Conservation (phyloP, 1,284 basidiomycete genomes). For the Cutaneotrichosporon curvatum region DNA sequence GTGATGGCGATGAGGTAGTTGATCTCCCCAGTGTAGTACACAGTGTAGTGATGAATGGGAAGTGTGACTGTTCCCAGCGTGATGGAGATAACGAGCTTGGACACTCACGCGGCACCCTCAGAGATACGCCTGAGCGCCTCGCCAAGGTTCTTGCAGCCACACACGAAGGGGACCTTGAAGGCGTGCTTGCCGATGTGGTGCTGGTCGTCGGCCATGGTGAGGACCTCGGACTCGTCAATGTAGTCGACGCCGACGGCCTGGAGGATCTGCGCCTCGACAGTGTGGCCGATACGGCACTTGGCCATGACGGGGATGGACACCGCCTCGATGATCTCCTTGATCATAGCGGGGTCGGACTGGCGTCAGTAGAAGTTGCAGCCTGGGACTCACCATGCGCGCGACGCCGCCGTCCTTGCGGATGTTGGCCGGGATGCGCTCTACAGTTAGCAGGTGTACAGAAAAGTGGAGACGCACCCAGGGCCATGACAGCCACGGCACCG, state of each 20-base stretch:
- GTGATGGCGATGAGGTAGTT: no score
- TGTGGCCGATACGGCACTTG: slow-evolving; percentile 80
- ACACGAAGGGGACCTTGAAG: slow-evolving; percentile 69
- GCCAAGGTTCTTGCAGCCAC: slow-evolving; percentile 55
- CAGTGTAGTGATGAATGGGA: no score
- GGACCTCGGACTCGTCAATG: slow-evolving; percentile 94
- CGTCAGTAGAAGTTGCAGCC: slow-evolving; percentile 5
- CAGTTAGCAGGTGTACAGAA: neutral
- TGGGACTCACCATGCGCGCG: slow-evolving; percentile 70
- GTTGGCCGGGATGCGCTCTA: slow-evolving; percentile 89
- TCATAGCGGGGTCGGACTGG: slow-evolving; percentile 90
- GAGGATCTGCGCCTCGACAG: slow-evolving; percentile 93
- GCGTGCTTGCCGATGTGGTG: slow-evolving; percentile 73
- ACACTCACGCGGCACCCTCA: slow-evolving; percentile 81
- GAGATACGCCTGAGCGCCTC: slow-evolving; percentile 94
- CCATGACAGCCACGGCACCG: slow-evolving; percentile 97
- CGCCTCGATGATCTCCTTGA: slow-evolving; percentile 87
- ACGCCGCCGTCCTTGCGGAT: slow-evolving; percentile 86
- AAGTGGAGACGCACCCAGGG: slow-evolving; percentile 53
- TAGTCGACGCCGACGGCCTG: slow-evolving; percentile 95
- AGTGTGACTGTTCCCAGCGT: no score
- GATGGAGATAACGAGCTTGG: no score
- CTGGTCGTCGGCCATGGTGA: slow-evolving; percentile 91
- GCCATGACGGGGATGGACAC: slow-evolving; percentile 71
- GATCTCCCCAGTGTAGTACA: no score